A percentile compares a stretch with the other conserved stretches of the same genome.
phyloP scores from a whole-genome alignment of 179 eudicot species.

The Carnegiea gigantea region DNA sequence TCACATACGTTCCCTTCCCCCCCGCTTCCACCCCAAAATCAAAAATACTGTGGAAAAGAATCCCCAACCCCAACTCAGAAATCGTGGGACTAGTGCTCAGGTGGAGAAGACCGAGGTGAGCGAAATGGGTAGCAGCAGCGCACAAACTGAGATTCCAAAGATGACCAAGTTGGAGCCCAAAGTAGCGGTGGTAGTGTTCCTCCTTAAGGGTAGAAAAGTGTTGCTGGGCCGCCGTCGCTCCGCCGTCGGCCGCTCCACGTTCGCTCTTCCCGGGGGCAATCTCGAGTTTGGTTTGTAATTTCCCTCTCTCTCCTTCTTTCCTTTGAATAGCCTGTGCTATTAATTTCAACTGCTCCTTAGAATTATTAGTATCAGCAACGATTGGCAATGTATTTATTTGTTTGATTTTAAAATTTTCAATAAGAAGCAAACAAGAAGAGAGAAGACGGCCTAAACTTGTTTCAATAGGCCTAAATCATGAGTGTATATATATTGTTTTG shows the following conservation, averaged over 20 bases:
- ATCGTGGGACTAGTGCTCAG: too few species aligned
- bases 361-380: not conserved
- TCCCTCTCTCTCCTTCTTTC: not conserved
- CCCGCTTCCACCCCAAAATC: too few species aligned
- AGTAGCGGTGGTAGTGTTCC: slow-evolving; percentile 79
- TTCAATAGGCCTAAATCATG: too few species aligned
- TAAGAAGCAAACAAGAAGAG: not conserved
- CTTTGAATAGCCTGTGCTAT: not conserved
- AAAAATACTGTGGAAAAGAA: too few species aligned
- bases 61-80: too few species aligned
- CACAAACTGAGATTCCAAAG: not conserved
- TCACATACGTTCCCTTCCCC: too few species aligned
- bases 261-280: slow-evolving; percentile 86
- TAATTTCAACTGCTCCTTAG: not conserved
- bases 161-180: slow-evolving; percentile 27
- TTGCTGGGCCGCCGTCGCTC: slow-evolving; percentile 80
- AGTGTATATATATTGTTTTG: too few species aligned
- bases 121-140: not conserved
- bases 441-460: not conserved
- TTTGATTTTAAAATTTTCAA: not conserved
- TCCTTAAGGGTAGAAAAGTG: slow-evolving; percentile 49
- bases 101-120: not conserved
- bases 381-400: too few species aligned
- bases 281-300: slow-evolving; percentile 67
- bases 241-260: slow-evolving; percentile 66